Evolutionary conservation across 2,329 filamentous ascomycete species (phyloP).

Genomic region (Colletotrichum gloeosporioides): DNA sequence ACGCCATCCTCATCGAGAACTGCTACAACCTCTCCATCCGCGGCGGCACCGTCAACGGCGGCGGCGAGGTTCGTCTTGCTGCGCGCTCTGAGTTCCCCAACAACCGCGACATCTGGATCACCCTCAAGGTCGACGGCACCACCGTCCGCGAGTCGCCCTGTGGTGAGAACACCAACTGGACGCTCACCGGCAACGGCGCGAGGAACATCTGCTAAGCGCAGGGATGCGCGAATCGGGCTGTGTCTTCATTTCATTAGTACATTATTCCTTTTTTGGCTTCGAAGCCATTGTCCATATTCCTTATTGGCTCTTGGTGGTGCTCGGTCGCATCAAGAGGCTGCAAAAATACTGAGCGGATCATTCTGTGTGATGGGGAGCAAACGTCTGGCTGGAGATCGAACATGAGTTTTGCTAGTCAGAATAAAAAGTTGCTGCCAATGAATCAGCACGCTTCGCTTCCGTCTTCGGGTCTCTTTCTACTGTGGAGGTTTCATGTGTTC

Average conservation of each 20-base stretch:
- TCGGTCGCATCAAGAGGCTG: not conserved
- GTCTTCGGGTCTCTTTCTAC: not conserved
- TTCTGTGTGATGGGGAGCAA: not conserved
- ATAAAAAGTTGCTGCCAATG: not conserved
- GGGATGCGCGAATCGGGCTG: not conserved
- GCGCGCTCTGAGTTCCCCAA: slow-evolving; percentile 60
- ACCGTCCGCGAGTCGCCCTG: slow-evolving; percentile 60
- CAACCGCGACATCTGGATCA: slow-evolving; percentile 56
- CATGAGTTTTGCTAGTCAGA: not conserved
- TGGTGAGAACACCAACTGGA: slow-evolving; percentile 56
- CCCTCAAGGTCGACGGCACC: slow-evolving; percentile 52
- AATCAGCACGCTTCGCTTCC: not conserved
- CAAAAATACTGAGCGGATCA: not conserved
- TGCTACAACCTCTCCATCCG: slow-evolving; percentile 60
- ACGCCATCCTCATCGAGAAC: slow-evolving; percentile 64
- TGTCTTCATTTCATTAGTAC: not conserved
- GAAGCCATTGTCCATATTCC: not conserved
- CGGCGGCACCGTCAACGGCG: slow-evolving; percentile 56
- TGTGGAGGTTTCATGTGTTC: not conserved
- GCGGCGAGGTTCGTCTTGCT: slow-evolving; percentile 59
- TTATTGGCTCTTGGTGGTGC: not conserved
- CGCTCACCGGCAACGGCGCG: slow-evolving; percentile 48
- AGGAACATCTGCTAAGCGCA: slow-evolving; percentile 44
- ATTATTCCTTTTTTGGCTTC: not conserved
- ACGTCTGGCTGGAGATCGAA: not conserved